Conservation (phyloP, 345 rosid genomes). For the Psidium guajava region DNA sequence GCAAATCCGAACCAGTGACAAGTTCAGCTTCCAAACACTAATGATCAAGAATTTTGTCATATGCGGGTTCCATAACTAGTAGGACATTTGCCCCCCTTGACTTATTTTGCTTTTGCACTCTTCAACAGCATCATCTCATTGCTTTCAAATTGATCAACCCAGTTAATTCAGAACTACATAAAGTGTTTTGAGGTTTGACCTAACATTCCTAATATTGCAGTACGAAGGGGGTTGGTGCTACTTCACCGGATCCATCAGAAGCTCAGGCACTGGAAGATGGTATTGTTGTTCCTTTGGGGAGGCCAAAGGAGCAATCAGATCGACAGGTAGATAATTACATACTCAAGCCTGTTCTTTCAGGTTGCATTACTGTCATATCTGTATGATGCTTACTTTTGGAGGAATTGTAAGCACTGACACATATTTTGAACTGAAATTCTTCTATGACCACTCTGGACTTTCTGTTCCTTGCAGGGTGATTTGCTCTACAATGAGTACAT, state of each 20-base stretch:
- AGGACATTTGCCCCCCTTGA: background rate
- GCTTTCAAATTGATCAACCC: background rate
- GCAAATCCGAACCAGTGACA: background rate
- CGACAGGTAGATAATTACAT: constrained; percentile 14
- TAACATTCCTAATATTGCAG: constrained; percentile 19
- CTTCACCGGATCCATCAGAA: constrained; percentile 56
- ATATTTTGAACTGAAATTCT: background rate
- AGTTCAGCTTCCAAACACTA: background rate
- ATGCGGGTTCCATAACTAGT: background rate
- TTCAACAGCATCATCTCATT: background rate
- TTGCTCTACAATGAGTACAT: constrained; percentile 72
- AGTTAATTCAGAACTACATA: background rate
- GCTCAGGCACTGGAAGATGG: constrained; percentile 56
- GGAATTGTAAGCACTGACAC: background rate
- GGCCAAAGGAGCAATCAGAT: constrained; percentile 32
- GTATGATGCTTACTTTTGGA: background rate
- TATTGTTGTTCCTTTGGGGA: constrained; percentile 64
- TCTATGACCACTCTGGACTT: background rate
- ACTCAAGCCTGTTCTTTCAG: background rate
- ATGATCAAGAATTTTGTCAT: background rate
- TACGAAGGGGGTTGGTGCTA: constrained; percentile 73
- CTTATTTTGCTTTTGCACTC: background rate
- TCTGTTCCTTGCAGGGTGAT: constrained; percentile 37
- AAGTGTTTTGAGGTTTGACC: background rate
- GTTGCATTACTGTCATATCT: background rate